Base-by-base conservation (phyloP, 2,329 filamentous ascomycete species). In the Cercospora nicotianae region DNA sequence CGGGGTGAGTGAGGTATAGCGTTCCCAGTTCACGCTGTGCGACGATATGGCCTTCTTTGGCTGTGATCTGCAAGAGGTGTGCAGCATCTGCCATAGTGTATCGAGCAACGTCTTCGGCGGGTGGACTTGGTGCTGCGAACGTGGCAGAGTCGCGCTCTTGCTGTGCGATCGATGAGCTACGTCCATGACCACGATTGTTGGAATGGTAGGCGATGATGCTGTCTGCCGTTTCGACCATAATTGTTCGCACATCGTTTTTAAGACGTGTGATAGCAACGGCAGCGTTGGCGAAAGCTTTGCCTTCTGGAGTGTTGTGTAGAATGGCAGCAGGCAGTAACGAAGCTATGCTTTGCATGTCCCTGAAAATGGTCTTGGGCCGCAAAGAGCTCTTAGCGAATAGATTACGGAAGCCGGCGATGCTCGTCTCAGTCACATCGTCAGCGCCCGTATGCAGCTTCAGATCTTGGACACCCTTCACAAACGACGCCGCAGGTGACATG, bases 21-120 rank as follows among this genome's bases (percentile, higher is more conserved):
- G 97, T 91, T 1, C 92, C 95, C 16, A 99, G 86, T 80, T 99
- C 95, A 61, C 95, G 89, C 81, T 98, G 94, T 5, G 94, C 94
- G 12, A 92, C 91, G 0, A 93, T 86, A 69, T 94, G 89, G 45
- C 94, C 94, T 80, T 99, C 95, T 78, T 94, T 95, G 16, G 95
- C 95, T 1, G 94, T 94, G 77, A 97, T 95, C 70, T 92, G 91
- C 85, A 92, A 93, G 89, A 98, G 95, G 72, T 87, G 88, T 2
- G 91, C 94, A 0, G 93, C 94, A 77, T 97, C 93, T 53, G 88
- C 85, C 77, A 95, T 87, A 66, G 86, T 88, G 79, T 92, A 90
- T 58, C 89, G 86, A 65, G 89, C 85, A 3, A 87, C 81, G 20
- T 75, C 72, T 62, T 76, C 73, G 8, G 75, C 69, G 1, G 75